Conservation (phyloP, 2,329 filamentous ascomycete genomes). For the Colletotrichum incanum region DNA sequence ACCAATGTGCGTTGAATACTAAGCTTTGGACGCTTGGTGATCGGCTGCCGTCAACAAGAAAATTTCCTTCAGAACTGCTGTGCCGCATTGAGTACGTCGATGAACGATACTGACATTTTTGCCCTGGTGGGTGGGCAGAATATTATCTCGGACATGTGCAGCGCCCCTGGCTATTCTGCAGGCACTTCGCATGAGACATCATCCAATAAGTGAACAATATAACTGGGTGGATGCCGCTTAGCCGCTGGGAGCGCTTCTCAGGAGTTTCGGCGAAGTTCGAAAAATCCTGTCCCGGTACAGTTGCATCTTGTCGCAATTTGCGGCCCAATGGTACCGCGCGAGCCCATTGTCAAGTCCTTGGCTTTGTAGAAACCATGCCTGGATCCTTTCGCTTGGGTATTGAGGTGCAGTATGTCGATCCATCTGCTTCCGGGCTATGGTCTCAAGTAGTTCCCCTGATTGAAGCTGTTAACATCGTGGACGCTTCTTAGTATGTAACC, state of each 20-base stretch:
- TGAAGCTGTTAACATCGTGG: not conserved
- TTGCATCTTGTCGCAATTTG: not conserved
- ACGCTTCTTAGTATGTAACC: no score
- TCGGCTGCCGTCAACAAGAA: not conserved
- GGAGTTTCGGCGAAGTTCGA: not conserved
- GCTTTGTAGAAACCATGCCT: not conserved
- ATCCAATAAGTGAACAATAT: not conserved
- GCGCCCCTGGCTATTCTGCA: not conserved
- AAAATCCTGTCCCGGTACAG: not conserved
- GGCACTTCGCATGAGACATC: not conserved
- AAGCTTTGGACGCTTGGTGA: not conserved
- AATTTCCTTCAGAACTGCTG: no score
- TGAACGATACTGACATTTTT: not conserved
- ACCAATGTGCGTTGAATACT: not conserved
- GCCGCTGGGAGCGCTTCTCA: not conserved
- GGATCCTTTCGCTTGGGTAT: not conserved
- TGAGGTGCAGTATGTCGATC: constrained; percentile 9
- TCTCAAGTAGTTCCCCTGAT: not conserved
- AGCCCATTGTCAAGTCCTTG: not conserved
- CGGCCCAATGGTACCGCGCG: not conserved
- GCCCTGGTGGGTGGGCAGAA: not conserved
- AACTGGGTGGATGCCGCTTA: not conserved
- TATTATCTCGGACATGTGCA: not conserved
- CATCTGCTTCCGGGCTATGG: not conserved
- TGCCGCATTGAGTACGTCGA: not conserved